Conservation (phyloP, 1,139 yeast genomes). For the Yamadazyma sp. region DNA sequence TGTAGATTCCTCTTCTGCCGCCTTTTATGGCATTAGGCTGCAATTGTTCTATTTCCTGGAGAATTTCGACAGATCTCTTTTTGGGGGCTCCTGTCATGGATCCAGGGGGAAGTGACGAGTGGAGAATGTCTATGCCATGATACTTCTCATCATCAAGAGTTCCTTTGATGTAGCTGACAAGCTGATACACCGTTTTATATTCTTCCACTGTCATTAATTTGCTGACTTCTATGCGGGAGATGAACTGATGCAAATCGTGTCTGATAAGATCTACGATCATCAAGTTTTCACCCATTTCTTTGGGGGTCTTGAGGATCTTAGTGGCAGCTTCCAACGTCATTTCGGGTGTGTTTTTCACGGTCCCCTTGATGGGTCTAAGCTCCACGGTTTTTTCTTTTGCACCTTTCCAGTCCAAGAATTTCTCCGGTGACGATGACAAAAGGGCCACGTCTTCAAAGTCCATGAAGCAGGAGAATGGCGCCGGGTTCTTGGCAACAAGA, state of each 20-base stretch:
- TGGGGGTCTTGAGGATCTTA: constrained; percentile 71
- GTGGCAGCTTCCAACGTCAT: constrained; percentile 61
- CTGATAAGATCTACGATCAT: constrained; percentile 97
- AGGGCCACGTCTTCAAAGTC: constrained; percentile 69
- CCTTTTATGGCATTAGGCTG: constrained; percentile 42
- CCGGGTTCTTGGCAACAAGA: constrained; percentile 73
- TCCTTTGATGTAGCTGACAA: constrained; percentile 88
- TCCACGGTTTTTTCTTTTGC: constrained; percentile 47
- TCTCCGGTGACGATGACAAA: constrained; percentile 90
- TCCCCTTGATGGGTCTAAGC: constrained; percentile 93
- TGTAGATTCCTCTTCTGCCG: constrained; percentile 78
- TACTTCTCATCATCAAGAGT: constrained; percentile 37
- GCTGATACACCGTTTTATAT: constrained; percentile 83
- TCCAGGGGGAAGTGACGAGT: constrained; percentile 90
- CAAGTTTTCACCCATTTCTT: constrained; percentile 92
- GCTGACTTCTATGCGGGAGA: constrained; percentile 67
- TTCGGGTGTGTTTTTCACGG: constrained; percentile 66
- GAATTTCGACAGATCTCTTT: constrained; percentile 81
- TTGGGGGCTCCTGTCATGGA: constrained; percentile 99
- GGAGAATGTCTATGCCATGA: constrained; percentile 76
- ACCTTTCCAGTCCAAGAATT: constrained; percentile 80
- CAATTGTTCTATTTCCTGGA: constrained; percentile 51
- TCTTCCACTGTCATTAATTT: constrained; percentile 92
- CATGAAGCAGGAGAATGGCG: constrained; percentile 87
- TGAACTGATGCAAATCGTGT: constrained; percentile 78